Conservation (phyloP, 2,329 filamentous ascomycete species). For the Aspergillus jensenii region DNA sequence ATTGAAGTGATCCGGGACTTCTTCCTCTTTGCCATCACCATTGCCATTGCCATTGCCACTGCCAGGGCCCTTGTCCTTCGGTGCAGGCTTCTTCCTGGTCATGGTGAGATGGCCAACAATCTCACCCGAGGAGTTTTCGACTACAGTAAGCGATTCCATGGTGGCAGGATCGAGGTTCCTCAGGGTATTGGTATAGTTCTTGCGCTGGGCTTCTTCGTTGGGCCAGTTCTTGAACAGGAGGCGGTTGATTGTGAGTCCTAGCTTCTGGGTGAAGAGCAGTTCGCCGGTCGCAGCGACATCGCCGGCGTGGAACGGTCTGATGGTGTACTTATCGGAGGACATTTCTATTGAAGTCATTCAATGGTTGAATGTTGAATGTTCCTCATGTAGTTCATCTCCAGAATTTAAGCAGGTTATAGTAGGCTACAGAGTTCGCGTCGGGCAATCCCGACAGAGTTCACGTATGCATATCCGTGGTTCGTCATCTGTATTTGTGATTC, state of each 20-base stretch:
- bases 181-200: slow-evolving; percentile 11
- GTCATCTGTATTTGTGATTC: too few species aligned
- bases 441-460: too few species aligned
- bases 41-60: not conserved
- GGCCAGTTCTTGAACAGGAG: slow-evolving; percentile 14
- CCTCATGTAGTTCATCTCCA: too few species aligned
- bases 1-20: not conserved
- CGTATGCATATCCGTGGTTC: too few species aligned
- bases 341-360: not conserved
- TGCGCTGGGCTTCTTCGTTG: slow-evolving; percentile 13
- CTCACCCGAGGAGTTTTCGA: slow-evolving; percentile 1
- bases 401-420: too few species aligned
- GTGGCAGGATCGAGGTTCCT: not conserved
- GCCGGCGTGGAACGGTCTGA: not conserved
- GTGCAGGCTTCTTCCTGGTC: not conserved
- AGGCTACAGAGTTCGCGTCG: too few species aligned
- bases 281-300: not conserved
- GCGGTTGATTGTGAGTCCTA: slow-evolving; percentile 6
- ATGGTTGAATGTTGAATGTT: too few species aligned
- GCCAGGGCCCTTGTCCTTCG: not conserved
- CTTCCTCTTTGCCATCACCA: not conserved
- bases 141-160: not conserved
- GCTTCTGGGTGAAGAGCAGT: slow-evolving; percentile 10
- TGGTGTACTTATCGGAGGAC: not conserved
- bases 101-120: slow-evolving; percentile 5